phyloP scores from a whole-genome alignment of 2,329 filamentous ascomycete genomes.

The Zalaria sp. region DNA sequence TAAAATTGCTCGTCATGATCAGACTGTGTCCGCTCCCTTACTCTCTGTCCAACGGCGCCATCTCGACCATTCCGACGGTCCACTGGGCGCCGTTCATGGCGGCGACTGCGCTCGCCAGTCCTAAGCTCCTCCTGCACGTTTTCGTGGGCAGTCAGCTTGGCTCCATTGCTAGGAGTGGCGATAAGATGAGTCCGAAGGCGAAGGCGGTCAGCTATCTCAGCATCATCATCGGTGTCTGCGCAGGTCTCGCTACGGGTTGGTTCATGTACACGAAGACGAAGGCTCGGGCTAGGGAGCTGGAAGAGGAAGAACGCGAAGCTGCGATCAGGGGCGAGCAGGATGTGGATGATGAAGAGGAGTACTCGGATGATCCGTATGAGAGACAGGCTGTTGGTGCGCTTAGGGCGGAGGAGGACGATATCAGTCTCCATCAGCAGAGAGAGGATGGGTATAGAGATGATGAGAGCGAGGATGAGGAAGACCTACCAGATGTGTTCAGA shows the following conservation, averaged over 20 bases:
- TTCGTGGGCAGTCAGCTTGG: conserved; percentile 83
- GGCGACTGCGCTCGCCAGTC: conserved; percentile 68
- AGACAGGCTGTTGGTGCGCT: conserved; percentile 23
- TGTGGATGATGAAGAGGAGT: conserved; percentile 20
- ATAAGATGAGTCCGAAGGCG: conserved; percentile 65
- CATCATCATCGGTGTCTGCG: conserved; percentile 55
- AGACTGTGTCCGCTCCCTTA: conserved; percentile 87
- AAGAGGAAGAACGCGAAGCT: conserved; percentile 29
- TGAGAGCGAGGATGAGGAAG: conserved; percentile 26
- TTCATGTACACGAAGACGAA: conserved; percentile 62
- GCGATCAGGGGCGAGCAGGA: conserved; percentile 11
- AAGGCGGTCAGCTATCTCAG: conserved; percentile 73
- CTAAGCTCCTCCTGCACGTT: conserved; percentile 81
- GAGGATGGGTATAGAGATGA: conserved; percentile 25
- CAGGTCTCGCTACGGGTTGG: conserved; percentile 65
- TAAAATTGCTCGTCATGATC: conserved; percentile 83
- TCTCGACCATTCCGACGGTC: conserved; percentile 86
- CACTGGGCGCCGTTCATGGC: conserved; percentile 60
- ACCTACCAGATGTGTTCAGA: conserved; percentile 27
- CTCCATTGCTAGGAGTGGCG: conserved; percentile 66
- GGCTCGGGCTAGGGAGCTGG: conserved; percentile 33
- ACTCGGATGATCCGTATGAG: conserved; percentile 30
- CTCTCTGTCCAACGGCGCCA: conserved; percentile 82
- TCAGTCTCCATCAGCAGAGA: conserved; percentile 35
- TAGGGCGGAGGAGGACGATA: conserved; percentile 38